Percentiles rank a stretch among this genome's conserved stretches.
These are phyloP conservation scores for Vitis riparia DNA, from an alignment of 164 flowering plant genomes.

Conservation along the genomic window DNA sequence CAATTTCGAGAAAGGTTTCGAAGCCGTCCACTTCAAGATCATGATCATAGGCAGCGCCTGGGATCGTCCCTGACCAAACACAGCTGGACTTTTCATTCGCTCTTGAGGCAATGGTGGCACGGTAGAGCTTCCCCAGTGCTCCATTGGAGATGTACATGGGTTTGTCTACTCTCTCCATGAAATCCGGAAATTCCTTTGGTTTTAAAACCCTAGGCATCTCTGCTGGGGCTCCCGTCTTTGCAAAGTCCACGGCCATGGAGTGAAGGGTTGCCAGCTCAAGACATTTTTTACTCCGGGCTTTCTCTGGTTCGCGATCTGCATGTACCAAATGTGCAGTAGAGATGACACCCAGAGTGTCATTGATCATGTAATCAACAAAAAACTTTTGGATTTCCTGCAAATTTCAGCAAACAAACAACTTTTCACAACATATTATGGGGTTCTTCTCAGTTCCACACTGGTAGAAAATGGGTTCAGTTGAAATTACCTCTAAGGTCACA, in stretches of 20 bases:
- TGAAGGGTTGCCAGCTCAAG: slow-evolving; percentile 78
- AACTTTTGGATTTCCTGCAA: slow-evolving; percentile 87
- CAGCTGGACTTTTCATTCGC: slow-evolving; percentile 17
- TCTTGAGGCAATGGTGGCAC: slow-evolving; percentile 38
- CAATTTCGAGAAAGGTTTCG: slow-evolving; percentile 53
- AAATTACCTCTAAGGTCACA: slow-evolving; percentile 80
- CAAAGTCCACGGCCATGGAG: slow-evolving; percentile 98
- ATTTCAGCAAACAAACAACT: slow-evolving; percentile 2
- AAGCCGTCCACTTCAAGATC: slow-evolving; percentile 74
- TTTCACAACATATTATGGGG: background rate
- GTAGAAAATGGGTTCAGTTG: background rate
- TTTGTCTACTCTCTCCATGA: slow-evolving; percentile 75
- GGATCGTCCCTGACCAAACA: slow-evolving; percentile 30
- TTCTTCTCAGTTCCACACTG: background rate
- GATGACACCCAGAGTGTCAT: slow-evolving; percentile 76
- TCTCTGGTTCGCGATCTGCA: slow-evolving; percentile 78
- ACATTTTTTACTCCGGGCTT: slow-evolving; percentile 77
- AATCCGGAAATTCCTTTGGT: slow-evolving; percentile 84
- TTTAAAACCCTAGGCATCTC: slow-evolving; percentile 76
- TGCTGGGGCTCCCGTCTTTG: slow-evolving; percentile 94
- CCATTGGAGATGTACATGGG: slow-evolving; percentile 64
- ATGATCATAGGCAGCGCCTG: slow-evolving; percentile 49
- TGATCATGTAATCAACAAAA: slow-evolving; percentile 90
- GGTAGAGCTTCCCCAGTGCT: slow-evolving; percentile 79
- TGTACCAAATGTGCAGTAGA: slow-evolving; percentile 78